Base-by-base conservation (phyloP, 176 grass and related monocot genomes). In the Otatea glauca region DNA sequence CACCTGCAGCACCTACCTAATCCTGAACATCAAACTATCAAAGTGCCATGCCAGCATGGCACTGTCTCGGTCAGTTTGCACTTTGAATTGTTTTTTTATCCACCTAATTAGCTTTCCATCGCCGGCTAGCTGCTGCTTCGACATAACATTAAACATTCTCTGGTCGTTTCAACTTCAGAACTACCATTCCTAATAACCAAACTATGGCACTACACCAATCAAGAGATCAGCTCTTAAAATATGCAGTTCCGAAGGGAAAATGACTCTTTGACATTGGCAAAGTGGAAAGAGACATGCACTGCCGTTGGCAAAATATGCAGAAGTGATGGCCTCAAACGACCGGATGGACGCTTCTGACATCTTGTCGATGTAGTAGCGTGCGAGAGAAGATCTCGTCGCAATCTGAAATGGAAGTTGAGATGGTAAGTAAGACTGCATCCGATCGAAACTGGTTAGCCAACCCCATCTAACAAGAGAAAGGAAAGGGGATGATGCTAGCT, bases 161-260 rank as follows among this genome's bases (percentile, higher is more conserved):
- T 8, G 76, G 88, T 81, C 82, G 82, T 70, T 89, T 72, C 83
- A 86, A 82, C 83, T 70, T 49, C 83, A 66, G 65, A 90, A 62
- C 88, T 70, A 89, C 88, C 83, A 38, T 81, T 62, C 63, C 88
- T 76, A 86, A 68, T 81, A 61, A 13, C 51, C 32, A 10, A 72
- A 6, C 43, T 49, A 18, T 15, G 54, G 21, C n/a, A 27, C 78
- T 11, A 16, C 32, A 53, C 64, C 49, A 81, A 68, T 37, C 45
- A 56, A 4, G 32, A 29, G 32, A 15, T 34, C 51, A 20, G 10
- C 51, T 56, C 32, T 21, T 66, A 65, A 66, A 49, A 66, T 37
- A 65, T 2, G 3, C 17, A 37, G 10, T 66, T 79, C 16, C 16
- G 8, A 71, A 64, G 29, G 23, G 48, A 21, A 59, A 51, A 76